Evolutionary conservation across 2,329 filamentous ascomycete species (phyloP).

Genomic region (Fusarium humuli): DNA sequence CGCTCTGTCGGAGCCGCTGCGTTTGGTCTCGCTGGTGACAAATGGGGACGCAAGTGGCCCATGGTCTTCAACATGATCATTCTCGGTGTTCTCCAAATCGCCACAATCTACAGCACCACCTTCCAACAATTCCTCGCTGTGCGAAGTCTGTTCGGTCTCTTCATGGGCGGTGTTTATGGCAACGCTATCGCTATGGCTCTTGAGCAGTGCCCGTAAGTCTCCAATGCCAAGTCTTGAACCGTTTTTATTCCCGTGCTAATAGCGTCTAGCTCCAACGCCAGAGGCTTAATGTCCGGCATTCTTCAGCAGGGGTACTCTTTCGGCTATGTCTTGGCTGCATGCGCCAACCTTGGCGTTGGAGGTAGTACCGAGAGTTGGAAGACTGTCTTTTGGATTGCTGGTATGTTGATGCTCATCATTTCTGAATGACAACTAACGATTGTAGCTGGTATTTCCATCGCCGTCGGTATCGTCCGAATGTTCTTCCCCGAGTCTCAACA

Average conservation of each 20-base stretch:
- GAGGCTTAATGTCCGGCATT: slow-evolving; percentile 85
- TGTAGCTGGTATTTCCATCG: slow-evolving; percentile 72
- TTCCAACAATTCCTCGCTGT: slow-evolving; percentile 82
- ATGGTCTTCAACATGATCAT: slow-evolving; percentile 85
- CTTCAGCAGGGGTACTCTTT: slow-evolving; percentile 85
- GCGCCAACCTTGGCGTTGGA: slow-evolving; percentile 79
- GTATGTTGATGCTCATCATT: slow-evolving; percentile 34
- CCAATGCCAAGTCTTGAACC: slow-evolving; percentile 32
- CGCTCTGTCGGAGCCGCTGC: slow-evolving; percentile 79
- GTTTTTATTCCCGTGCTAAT: slow-evolving; percentile 37
- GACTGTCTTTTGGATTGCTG: slow-evolving; percentile 78
- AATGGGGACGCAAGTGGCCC: slow-evolving; percentile 84
- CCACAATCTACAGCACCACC: slow-evolving; percentile 79
- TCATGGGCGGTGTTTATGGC: slow-evolving; percentile 85
- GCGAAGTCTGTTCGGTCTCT: slow-evolving; percentile 77
- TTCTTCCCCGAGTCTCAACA: slow-evolving; percentile 80
- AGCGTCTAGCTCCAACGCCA: slow-evolving; percentile 65
- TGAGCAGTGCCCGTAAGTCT: slow-evolving; percentile 74
- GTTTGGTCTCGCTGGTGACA: slow-evolving; percentile 83
- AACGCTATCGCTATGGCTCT: slow-evolving; percentile 83
- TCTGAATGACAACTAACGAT: not conserved
- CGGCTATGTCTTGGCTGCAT: slow-evolving; percentile 83
- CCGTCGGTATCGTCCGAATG: slow-evolving; percentile 74
- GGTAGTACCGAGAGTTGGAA: slow-evolving; percentile 75
- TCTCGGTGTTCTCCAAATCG: slow-evolving; percentile 74